A percentile compares a stretch with the other conserved stretches of the same genome.
These are phyloP conservation scores for Dendrobium huoshanense DNA, from an alignment of 106 monocot species.

Conservation along the genomic window DNA sequence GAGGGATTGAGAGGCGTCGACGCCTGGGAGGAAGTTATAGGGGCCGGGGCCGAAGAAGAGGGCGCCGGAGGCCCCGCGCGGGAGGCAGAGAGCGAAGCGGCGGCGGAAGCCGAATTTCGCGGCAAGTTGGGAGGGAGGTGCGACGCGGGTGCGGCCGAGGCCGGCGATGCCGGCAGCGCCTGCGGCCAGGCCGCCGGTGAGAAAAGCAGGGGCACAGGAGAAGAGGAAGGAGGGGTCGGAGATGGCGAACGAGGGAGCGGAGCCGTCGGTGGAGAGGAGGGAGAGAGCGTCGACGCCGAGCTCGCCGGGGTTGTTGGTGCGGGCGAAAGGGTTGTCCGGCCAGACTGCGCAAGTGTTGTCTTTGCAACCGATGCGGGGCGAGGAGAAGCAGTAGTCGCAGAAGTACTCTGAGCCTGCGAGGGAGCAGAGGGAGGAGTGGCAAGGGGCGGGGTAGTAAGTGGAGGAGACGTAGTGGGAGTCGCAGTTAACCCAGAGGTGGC, in stretches of 20 bases:
- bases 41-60: slow-evolving; percentile 70
- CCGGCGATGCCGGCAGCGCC: slow-evolving; percentile 38
- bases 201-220: slow-evolving; percentile 28
- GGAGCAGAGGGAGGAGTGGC: slow-evolving; percentile 24
- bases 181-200: slow-evolving; percentile 34
- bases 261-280: slow-evolving; percentile 42
- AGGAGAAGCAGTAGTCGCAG: slow-evolving; percentile 18
- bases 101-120: slow-evolving; percentile 31
- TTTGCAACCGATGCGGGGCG: slow-evolving; percentile 28
- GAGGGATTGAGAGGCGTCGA: slow-evolving; percentile 36
- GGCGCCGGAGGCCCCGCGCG: slow-evolving; percentile 24
- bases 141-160: slow-evolving; percentile 36
- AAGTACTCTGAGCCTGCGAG: background rate
- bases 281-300: slow-evolving; percentile 32
- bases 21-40: slow-evolving; percentile 36
- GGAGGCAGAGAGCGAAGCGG: slow-evolving; percentile 61
- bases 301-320: slow-evolving; percentile 25
- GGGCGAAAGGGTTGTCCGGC: slow-evolving; percentile 42
- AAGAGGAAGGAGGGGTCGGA: slow-evolving; percentile 29
- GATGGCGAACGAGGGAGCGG: slow-evolving; percentile 17
- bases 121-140: slow-evolving; percentile 43
- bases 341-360: slow-evolving; percentile 31
- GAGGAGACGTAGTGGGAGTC: slow-evolving; percentile 31
- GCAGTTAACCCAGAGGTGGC: slow-evolving; percentile 43
- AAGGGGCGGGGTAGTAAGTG: slow-evolving; percentile 26